Evolutionary conservation across 2,329 filamentous ascomycete species (phyloP).

Genomic region (Aspergillus udagawae): DNA sequence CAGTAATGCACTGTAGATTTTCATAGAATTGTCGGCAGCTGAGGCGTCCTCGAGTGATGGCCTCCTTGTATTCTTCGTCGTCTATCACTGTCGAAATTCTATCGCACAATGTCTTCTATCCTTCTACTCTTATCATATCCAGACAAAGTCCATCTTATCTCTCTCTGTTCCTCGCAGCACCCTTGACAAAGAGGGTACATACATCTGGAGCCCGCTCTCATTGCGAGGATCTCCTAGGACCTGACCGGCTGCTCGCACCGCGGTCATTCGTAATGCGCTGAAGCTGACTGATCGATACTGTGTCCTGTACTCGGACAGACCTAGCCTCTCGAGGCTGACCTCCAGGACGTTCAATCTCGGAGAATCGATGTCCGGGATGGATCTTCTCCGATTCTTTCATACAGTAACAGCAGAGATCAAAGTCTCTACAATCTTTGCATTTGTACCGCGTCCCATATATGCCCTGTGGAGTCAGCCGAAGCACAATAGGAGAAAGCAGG

Average conservation of each 20-base stretch:
- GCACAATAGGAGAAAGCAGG: not conserved
- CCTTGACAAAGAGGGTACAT: not conserved
- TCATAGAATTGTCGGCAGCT: too few relatives aligned
- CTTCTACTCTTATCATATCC: too few relatives aligned
- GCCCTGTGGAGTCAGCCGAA: not conserved
- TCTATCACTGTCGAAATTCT: too few relatives aligned
- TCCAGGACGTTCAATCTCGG: not conserved
- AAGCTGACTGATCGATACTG: not conserved
- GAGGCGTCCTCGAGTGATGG: too few relatives aligned
- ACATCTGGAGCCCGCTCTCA: not conserved
- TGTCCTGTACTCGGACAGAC: not conserved
- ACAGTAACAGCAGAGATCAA: not conserved
- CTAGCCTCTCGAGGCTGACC: not conserved
- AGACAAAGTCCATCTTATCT: not conserved
- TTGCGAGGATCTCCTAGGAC: not conserved
- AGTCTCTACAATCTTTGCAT: not conserved
- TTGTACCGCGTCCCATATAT: not conserved
- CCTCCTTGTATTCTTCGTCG: too few relatives aligned
- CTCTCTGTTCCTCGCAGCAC: not conserved
- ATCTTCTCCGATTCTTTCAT: not conserved
- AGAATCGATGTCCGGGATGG: not conserved
- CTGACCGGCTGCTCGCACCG: not conserved
- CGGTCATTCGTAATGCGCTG: not conserved
- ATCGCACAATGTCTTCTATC: too few relatives aligned
- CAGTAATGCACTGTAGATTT: too few relatives aligned